Base-by-base conservation (phyloP, 2,329 filamentous ascomycete species). In the Ciborinia camelliae region DNA sequence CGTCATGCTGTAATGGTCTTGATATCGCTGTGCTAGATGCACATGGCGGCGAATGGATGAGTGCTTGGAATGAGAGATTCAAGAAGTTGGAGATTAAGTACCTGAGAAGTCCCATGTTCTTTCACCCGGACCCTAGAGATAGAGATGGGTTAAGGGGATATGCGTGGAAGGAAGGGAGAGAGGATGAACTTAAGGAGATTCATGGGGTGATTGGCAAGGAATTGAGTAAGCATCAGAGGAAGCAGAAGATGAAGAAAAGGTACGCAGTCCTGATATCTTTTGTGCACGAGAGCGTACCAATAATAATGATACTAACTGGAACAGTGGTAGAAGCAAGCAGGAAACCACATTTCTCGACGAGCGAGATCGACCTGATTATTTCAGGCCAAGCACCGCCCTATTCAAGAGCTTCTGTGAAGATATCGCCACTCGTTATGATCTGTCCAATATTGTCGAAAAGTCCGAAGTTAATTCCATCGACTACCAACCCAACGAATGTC, bases 61-160 rank as follows among this genome's bases (percentile, higher is more conserved):
- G 82, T 12, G 81, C 85, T 48, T 94, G 90, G 90, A 85, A 90
- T 52, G 78, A 81, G 18, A 81, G 89, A 4, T 94, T 94, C 76
- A 79, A 81, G 39, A 84, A 82, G 3, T 85, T 91, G 52, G 83
- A 87, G 57, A 94, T 94, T 54, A 81, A 83, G 1, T 85, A 92
- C 71, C 78, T 95, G 47, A 82, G 90, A 20, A 92, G 89, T 69
- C 90, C 90, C 0, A 90, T 94, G 88, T 90, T 93, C 72, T 94
- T 92, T 78, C 90, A 95, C 72, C 81, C 91, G 18, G 90, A 94
- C 72, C 90, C 90, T 0, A 80, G 84, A 0, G 90, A 94, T 75
- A 81, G 90, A 1, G 90, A 94, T 77, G 87, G 87, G 0, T 77
- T 94, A 70, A 77, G 93, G 28, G 87, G 86, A 0, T 90, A 88